Percentiles rank a stretch among this genome's conserved stretches.
Evolutionary conservation across 768 basidiomycete genomes (phyloP).

Genomic region (Holtermannia corniformis): DNA sequence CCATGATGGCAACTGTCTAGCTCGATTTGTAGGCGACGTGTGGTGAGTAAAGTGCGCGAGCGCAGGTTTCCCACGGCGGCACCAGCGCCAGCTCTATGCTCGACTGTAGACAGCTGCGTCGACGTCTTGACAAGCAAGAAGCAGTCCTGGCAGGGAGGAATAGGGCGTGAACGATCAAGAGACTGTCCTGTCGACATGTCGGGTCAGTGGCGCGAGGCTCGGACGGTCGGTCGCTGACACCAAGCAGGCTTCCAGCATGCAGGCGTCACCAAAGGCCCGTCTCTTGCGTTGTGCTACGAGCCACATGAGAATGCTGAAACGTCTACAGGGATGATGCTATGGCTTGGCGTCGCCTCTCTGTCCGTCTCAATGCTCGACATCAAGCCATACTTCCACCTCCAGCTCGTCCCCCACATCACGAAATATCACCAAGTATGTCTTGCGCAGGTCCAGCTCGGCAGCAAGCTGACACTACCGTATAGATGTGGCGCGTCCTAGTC

Average conservation of each 20-base stretch:
- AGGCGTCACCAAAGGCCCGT: constrained; percentile 30
- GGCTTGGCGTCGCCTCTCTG: constrained; percentile 61
- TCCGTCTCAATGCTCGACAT: constrained; percentile 68
- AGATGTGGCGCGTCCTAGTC: constrained; percentile 67
- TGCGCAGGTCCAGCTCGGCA: not conserved
- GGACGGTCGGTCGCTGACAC: too few species aligned
- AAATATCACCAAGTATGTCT: constrained; percentile 67
- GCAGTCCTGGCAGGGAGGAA: too few species aligned
- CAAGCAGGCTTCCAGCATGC: constrained; percentile 36
- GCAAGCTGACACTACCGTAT: constrained; percentile 55
- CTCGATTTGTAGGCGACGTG: too few species aligned
- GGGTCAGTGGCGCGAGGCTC: too few species aligned
- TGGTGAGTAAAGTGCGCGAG: too few species aligned
- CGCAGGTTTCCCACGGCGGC: too few species aligned
- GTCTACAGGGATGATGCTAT: constrained; percentile 72
- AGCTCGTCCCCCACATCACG: constrained; percentile 85
- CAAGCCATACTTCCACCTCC: constrained; percentile 81
- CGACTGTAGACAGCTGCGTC: too few species aligned
- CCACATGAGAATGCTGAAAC: not conserved
- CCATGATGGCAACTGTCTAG: too few species aligned
- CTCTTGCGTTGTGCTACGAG: not conserved
- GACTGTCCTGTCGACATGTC: too few species aligned
- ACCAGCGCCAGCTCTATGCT: too few species aligned
- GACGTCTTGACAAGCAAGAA: too few species aligned
- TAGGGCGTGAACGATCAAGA: too few species aligned